A percentile compares a stretch with the other conserved stretches of the same genome.
phyloP scores from a whole-genome alignment of 495 filamentous ascomycete species.

The Endocarpon pusillum region DNA sequence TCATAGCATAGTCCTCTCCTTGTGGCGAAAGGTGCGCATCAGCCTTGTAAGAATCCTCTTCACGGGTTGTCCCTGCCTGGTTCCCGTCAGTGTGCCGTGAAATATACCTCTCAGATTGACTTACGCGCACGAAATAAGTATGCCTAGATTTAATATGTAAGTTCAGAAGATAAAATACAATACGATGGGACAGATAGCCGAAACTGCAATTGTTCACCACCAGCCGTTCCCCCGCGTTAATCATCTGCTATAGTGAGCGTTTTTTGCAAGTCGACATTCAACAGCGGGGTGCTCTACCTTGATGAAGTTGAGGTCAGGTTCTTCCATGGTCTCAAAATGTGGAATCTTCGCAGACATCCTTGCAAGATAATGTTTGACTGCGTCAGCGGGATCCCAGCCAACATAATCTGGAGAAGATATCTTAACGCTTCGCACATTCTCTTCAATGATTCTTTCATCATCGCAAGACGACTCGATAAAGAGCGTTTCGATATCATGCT shows the following conservation, averaged over 20 bases:
- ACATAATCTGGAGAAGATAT: conserved; percentile 95
- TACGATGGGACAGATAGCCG: conserved; percentile 85
- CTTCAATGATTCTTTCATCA: conserved; percentile 83
- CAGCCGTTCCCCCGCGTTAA: conserved; percentile 85
- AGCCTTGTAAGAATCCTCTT: conserved; percentile 76
- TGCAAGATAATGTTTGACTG: conserved; percentile 74
- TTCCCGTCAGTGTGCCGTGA: conserved; percentile 1
- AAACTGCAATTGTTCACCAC: conserved; percentile 91
- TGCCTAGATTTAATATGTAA: conserved; percentile 86
- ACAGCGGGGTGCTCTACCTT: conserved; percentile 35
- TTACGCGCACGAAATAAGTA: conserved; percentile 82
- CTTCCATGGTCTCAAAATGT: conserved; percentile 91
- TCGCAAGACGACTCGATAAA: conserved; percentile 94
- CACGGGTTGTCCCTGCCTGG: conserved; percentile 44
- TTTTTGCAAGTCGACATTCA: not conserved
- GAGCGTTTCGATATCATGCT: conserved; percentile 88
- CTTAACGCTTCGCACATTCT: conserved; percentile 94
- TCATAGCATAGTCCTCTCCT: conserved; percentile 69
- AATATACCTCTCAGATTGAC: conserved; percentile 16
- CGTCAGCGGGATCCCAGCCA: conserved; percentile 80
- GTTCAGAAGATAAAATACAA: conserved; percentile 96
- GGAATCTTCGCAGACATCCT: conserved; percentile 86
- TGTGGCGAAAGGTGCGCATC: conserved; percentile 72
- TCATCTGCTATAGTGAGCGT: conserved; percentile 45
- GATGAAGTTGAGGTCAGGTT: conserved; percentile 84